Evolutionary conservation across 148 eudicot genomes (phyloP), one percentile per base, ranked within the genome.

Genomic region (Chenopodium formosanum): DNA sequence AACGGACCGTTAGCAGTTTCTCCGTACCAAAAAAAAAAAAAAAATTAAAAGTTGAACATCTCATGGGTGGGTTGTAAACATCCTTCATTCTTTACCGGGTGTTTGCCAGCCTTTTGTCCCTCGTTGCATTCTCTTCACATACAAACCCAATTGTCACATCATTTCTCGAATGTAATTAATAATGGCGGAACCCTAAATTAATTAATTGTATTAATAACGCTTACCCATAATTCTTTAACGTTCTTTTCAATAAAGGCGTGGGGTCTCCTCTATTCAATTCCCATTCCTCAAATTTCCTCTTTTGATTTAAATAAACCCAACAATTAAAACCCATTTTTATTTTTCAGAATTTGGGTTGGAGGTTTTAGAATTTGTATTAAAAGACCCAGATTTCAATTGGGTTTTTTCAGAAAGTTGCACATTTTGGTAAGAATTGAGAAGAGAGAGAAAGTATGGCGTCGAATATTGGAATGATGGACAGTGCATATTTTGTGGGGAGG

Each of bases 401-500:
- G 70, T 69, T 69, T 67, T 53, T 27, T 69, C 37, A 63, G 52
- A 9, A 60, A 16, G 6, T 25, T 76, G 7, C 25, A 65, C 68
- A 27, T 25, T 78, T 70, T 4, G 17, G 32, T 16, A 6, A 65
- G 27, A 56, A 50, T 52, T 10, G 67, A 29, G 56, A 68, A 58
- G 62, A 79, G 20, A 68, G 58, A 78, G 20, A 50, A 29, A 66
- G 25, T 73, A 95, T 91, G 97, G 93, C 97, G 73, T 82, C 92
- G 22, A 93, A 91, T 20, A 92, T 95, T 14, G 97, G 98, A 87
- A 95, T 95, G 79, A 95, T 95, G 98, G 98, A 93, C 48, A 83
- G 97, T 75, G 98, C 96, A 9, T 95, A 95, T 85, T 95, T 95
- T 74, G 98, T 93, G 76, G 98, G 98, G 40, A 89, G 98, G 82